Percentiles rank a stretch among this genome's conserved stretches.
These are phyloP conservation scores for Allium fistulosum DNA, from an alignment of 106 monocot genomes.

Conservation along the genomic window DNA sequence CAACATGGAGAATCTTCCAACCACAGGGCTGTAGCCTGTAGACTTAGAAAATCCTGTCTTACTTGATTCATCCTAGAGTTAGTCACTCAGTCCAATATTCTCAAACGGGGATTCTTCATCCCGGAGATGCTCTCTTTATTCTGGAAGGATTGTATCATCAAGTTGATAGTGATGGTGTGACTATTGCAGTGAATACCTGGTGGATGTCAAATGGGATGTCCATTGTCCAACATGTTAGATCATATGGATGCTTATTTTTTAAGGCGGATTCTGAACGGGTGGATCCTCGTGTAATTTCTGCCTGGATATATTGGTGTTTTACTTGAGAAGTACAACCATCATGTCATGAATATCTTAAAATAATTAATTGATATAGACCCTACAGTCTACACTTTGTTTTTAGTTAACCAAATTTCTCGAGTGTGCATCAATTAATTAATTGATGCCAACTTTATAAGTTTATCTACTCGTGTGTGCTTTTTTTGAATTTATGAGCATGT, in stretches of 20 bases:
- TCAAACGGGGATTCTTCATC: slow-evolving; percentile 54
- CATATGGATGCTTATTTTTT: slow-evolving; percentile 98
- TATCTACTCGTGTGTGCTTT: no score
- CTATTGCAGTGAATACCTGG: slow-evolving; percentile 92
- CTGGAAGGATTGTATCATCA: slow-evolving; percentile 99
- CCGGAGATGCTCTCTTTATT: slow-evolving; percentile 91
- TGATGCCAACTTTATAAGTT: no score
- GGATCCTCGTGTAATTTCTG: no score
- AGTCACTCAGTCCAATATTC: slow-evolving; percentile 44
- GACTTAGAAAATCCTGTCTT: slow-evolving; percentile 53
- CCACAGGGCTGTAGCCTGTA: slow-evolving; percentile 93
- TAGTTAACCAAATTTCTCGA: no score
- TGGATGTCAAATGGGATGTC: slow-evolving; percentile 80
- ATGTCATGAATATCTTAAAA: no score
- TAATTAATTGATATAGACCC: no score
- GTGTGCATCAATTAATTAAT: no score
- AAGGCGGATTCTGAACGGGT: slow-evolving; percentile 79
- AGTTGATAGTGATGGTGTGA: slow-evolving; percentile 91
- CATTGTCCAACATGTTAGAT: slow-evolving; percentile 67
- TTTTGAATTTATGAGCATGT: no score
- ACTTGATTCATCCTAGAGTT: slow-evolving; percentile 53
- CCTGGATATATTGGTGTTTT: no score
- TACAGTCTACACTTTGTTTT: no score
- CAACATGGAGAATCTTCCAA: slow-evolving; percentile 89
- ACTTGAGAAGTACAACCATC: no score